Percentiles rank a stretch among this genome's conserved stretches.
These are phyloP conservation scores for Podospora comata DNA, from an alignment of 495 filamentous ascomycete genomes.

Conservation along the genomic window DNA sequence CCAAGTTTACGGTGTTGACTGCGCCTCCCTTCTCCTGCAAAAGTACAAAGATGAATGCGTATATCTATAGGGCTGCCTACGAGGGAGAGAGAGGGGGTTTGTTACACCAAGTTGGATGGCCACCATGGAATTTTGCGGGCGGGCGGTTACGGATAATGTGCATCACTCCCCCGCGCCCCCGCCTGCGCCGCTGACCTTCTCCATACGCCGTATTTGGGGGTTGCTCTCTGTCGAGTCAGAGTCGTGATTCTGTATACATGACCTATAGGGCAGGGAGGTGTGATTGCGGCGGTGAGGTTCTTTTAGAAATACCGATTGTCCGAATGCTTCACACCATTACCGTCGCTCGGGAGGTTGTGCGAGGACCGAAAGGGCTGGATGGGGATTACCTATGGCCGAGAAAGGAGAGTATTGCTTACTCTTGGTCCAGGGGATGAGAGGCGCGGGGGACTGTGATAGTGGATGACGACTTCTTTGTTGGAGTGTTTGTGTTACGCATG, in stretches of 20 bases:
- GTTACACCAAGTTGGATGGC: neutral
- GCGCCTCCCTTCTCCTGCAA: neutral
- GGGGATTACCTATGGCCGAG: neutral
- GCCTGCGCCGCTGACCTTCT: neutral
- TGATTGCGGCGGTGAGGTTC: neutral
- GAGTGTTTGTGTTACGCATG: neutral
- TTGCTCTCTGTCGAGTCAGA: neutral
- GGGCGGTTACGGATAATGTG: neutral
- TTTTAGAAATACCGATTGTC: neutral
- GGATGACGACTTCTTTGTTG: neutral
- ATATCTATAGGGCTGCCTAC: neutral
- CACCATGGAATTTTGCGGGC: too few relatives aligned
- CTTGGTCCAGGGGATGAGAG: neutral
- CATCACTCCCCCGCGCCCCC: neutral
- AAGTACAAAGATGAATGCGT: neutral
- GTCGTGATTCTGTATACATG: neutral
- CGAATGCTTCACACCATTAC: neutral
- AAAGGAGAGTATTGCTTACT: neutral
- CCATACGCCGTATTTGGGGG: neutral
- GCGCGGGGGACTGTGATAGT: neutral
- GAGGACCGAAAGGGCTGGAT: neutral
- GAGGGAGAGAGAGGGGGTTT: neutral
- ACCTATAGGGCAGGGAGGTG: neutral
- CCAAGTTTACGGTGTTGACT: neutral
- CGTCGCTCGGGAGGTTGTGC: neutral